Evolutionary conservation across 768 basidiomycete genomes (phyloP).

Genomic region (Russula foetens): DNA sequence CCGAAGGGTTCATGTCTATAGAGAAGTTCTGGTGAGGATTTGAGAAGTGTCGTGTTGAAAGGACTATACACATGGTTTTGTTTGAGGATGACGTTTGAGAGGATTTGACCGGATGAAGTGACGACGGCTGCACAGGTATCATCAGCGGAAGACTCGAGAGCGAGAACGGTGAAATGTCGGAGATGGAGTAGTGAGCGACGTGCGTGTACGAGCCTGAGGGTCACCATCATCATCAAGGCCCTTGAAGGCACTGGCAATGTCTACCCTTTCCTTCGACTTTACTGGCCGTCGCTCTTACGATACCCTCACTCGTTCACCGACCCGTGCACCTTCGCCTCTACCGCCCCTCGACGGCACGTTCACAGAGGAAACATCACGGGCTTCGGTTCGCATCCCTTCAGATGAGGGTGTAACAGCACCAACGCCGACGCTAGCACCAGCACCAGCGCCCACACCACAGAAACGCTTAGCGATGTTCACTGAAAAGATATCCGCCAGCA

Average conservation of each 20-base stretch:
- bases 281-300: too few relatives aligned
- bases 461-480: conserved; percentile 22
- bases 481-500: conserved; percentile 22
- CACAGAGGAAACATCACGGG: too few relatives aligned
- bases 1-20: conserved; percentile 50
- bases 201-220: neutral
- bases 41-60: neutral
- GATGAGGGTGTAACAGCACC: too few relatives aligned
- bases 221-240: too few relatives aligned
- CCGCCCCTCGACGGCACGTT: too few relatives aligned
- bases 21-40: neutral
- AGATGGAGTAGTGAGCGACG: neutral
- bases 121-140: conserved; percentile 91
- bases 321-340: too few relatives aligned
- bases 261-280: too few relatives aligned
- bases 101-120: conserved; percentile 54
- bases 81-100: conserved; percentile 81
- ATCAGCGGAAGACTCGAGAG: conserved; percentile 85
- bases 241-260: too few relatives aligned
- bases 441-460: neutral
- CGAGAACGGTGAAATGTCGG: conserved; percentile 52
- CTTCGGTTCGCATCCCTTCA: too few relatives aligned
- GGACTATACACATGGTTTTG: conserved; percentile 55
- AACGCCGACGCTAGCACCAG: neutral
- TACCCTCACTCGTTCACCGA: too few relatives aligned